Evolutionary conservation across 306 rosid genomes (phyloP).

Genomic region (Acacia acuminata): DNA sequence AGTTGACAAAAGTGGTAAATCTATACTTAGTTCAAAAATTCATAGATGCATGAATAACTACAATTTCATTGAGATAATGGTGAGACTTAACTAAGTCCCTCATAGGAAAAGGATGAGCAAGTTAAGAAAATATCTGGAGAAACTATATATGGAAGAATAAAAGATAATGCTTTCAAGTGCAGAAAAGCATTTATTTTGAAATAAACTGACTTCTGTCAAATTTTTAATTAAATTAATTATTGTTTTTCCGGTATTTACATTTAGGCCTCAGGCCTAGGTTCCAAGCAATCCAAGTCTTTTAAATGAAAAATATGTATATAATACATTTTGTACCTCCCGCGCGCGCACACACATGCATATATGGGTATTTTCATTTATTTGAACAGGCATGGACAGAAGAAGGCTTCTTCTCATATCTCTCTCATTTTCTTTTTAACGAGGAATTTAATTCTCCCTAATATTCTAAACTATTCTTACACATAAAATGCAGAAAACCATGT

Average conservation of each 20-base stretch:
- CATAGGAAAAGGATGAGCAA: not conserved
- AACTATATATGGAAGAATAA: not conserved
- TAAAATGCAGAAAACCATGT: not conserved
- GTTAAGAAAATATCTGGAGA: not conserved
- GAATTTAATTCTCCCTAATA: not conserved
- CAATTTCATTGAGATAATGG: not conserved
- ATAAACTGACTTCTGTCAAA: not conserved
- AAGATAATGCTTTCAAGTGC: not conserved
- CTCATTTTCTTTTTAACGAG: not conserved
- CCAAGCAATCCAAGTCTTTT: not conserved
- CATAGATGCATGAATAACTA: not conserved
- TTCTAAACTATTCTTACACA: not conserved
- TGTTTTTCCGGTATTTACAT: not conserved
- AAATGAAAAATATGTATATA: not conserved
- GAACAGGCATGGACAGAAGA: not conserved
- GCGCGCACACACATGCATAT: not conserved
- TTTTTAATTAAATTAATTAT: not conserved
- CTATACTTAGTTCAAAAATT: not conserved
- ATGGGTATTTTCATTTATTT: not conserved
- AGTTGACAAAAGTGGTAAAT: not conserved
- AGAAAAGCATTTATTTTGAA: not conserved
- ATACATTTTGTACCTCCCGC: not conserved
- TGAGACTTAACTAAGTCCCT: not conserved
- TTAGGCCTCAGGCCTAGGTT: not conserved
- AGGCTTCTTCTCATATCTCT: not conserved